A percentile compares a stretch with the other conserved stretches of the same genome.
Evolutionary conservation across 2,329 filamentous ascomycete species (phyloP).

Genomic region (Blastomyces parvus): DNA sequence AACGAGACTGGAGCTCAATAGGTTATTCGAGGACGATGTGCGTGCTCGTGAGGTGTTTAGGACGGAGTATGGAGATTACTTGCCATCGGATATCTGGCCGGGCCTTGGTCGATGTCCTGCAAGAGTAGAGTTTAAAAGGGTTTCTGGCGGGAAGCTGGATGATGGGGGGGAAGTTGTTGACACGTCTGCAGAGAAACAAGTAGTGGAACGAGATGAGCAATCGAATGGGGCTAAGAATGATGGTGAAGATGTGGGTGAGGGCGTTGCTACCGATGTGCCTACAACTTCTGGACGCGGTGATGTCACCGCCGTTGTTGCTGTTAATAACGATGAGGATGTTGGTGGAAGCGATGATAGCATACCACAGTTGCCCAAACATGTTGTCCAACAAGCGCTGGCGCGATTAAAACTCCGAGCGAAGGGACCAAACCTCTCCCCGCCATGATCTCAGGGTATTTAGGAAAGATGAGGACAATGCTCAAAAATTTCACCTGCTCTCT

Average conservation of each 20-base stretch:
- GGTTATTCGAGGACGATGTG: conserved; percentile 63
- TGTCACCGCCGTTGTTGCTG: background rate
- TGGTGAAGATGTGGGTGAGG: conserved; percentile 11
- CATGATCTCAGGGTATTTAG: background rate
- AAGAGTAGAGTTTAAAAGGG: conserved; percentile 33
- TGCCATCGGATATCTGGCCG: conserved; percentile 82
- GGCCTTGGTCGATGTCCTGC: conserved; percentile 54
- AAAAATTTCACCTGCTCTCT: background rate
- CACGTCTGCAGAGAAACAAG: background rate
- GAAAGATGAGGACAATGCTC: background rate
- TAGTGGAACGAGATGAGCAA: conserved; percentile 9
- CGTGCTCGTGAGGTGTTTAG: conserved; percentile 68
- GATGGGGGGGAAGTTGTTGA: conserved; percentile 17
- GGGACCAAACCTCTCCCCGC: background rate
- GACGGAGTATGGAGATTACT: conserved; percentile 70
- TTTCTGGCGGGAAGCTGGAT: conserved; percentile 27
- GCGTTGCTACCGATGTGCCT: background rate
- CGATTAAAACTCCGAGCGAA: conserved; percentile 29
- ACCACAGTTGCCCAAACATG: conserved; percentile 34
- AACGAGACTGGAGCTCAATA: conserved; percentile 65
- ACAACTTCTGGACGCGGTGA: background rate
- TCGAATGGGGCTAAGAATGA: conserved; percentile 8
- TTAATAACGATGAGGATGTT: background rate
- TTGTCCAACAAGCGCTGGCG: conserved; percentile 36
- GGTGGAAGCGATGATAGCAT: conserved; percentile 29